Evolutionary conservation across 1,284 basidiomycete species (phyloP).

Genomic region (Puccinia coronata): DNA sequence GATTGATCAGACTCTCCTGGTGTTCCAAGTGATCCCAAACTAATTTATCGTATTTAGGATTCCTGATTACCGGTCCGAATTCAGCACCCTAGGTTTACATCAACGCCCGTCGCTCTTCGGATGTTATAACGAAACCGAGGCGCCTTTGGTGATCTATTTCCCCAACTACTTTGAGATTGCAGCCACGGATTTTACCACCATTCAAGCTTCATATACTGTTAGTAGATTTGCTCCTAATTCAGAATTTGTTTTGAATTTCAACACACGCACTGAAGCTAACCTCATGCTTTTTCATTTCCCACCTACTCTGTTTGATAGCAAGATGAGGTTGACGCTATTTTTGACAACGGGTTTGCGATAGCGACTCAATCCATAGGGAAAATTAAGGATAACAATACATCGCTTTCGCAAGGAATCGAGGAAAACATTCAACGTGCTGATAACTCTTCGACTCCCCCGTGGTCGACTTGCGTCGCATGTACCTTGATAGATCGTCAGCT

Average conservation of each 20-base stretch:
- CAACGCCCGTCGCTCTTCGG: conserved; percentile 43
- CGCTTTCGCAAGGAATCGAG: conserved; percentile 33
- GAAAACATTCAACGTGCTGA: conserved; percentile 21
- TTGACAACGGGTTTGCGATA: conserved; percentile 49
- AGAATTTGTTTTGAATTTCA: too few species aligned
- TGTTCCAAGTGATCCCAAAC: background rate
- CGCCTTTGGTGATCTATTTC: conserved; percentile 44
- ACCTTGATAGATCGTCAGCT: conserved; percentile 42
- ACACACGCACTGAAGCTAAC: background rate
- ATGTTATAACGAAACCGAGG: conserved; percentile 32
- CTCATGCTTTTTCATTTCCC: background rate
- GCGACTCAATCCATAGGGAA: conserved; percentile 39
- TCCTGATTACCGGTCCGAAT: conserved; percentile 18
- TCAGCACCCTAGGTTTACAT: conserved; percentile 36
- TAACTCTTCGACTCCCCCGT: background rate
- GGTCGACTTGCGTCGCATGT: conserved; percentile 43
- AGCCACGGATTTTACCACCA: conserved; percentile 33
- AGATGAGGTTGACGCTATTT: conserved; percentile 38
- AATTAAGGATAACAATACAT: conserved; percentile 14
- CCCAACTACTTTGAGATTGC: conserved; percentile 46
- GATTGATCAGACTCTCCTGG: background rate
- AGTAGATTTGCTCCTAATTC: background rate
- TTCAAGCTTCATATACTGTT: conserved; percentile 40
- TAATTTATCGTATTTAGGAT: conserved; percentile 9
- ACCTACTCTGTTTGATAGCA: background rate